Evolutionary conservation across 495 filamentous ascomycete species (phyloP).

Genomic region (Aspergillus incahuasiensis): DNA sequence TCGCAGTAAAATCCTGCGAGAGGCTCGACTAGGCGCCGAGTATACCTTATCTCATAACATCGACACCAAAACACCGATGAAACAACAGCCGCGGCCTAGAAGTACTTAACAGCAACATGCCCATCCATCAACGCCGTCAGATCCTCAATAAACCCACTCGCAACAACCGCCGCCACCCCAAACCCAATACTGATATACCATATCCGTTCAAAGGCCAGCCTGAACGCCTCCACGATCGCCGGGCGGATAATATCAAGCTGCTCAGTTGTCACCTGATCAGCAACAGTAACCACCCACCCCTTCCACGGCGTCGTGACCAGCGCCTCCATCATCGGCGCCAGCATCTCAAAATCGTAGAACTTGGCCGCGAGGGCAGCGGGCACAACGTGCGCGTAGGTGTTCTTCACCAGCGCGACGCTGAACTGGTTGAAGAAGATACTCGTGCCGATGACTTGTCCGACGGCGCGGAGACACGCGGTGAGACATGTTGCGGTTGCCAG

Average conservation of each 20-base stretch:
- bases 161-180: neutral
- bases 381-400: neutral
- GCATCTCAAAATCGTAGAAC: neutral
- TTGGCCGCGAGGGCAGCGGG: neutral
- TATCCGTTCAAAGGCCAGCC: neutral
- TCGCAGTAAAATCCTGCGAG: too few species aligned
- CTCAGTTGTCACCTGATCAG: neutral
- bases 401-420: neutral
- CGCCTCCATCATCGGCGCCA: neutral
- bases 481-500: neutral
- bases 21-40: too few species aligned
- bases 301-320: neutral
- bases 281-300: neutral
- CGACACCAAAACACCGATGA: too few species aligned
- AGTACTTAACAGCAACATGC: neutral
- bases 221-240: constrained; percentile 1
- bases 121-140: neutral
- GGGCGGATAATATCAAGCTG: neutral
- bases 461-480: neutral
- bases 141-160: neutral
- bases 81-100: neutral
- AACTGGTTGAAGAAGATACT: constrained; percentile 6
- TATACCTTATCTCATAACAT: too few species aligned
- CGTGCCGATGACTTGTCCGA: neutral
- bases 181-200: constrained; percentile 5